Percentiles rank a stretch among this genome's conserved stretches.
Conservation (phyloP, 805 yeast species). For the Starmera quercuum region DNA sequence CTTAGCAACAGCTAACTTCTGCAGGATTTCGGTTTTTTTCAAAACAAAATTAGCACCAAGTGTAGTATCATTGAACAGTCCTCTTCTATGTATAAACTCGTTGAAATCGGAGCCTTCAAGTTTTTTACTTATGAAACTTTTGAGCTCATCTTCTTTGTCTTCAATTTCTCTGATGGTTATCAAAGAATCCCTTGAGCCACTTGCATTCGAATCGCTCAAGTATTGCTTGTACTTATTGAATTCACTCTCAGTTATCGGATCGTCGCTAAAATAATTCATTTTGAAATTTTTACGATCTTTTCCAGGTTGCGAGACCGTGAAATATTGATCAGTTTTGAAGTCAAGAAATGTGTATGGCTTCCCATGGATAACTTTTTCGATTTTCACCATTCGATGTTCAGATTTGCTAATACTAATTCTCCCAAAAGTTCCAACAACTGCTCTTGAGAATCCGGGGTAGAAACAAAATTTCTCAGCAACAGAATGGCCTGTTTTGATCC, state of each 20-base stretch:
- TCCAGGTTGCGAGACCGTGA: constrained; percentile 77
- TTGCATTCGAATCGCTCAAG: constrained; percentile 44
- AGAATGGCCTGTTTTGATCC: constrained; percentile 69
- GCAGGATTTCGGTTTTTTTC: constrained; percentile 62
- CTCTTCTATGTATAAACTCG: constrained; percentile 68
- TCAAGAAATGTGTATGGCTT: constrained; percentile 44
- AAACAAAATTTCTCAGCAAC: constrained; percentile 68
- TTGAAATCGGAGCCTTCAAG: constrained; percentile 70
- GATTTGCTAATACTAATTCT: constrained; percentile 69
- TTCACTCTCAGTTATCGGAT: constrained; percentile 62
- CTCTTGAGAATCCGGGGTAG: constrained; percentile 71
- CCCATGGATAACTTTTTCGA: constrained; percentile 53
- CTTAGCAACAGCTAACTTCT: constrained; percentile 67
- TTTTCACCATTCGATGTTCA: constrained; percentile 76
- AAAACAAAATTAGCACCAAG: constrained; percentile 72
- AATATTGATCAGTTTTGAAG: constrained; percentile 45
- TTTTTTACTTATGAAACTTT: constrained; percentile 53
- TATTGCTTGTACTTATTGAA: constrained; percentile 61
- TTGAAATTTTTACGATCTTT: constrained; percentile 67
- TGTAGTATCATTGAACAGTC: constrained; percentile 46
- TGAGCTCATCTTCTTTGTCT: constrained; percentile 55
- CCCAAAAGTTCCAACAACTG: constrained; percentile 68
- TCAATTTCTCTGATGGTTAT: constrained; percentile 62
- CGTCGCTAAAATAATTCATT: constrained; percentile 74
- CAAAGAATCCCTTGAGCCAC: constrained; percentile 25